Base-by-base conservation (phyloP, 2,329 filamentous ascomycete species). In the Davidsoniella eucalypti region DNA sequence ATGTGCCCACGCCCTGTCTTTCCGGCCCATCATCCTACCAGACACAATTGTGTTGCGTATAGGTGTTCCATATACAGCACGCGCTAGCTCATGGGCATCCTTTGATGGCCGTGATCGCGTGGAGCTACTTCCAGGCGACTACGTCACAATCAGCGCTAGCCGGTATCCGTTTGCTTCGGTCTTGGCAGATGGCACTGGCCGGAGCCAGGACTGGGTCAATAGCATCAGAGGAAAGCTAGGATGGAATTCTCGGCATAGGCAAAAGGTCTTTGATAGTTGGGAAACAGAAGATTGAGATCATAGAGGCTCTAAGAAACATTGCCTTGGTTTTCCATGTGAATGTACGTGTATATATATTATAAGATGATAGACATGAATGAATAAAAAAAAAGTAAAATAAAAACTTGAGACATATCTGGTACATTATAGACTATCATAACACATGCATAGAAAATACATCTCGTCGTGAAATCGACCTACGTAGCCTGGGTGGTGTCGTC, bases 31-130 rank as follows among this genome's bases (percentile, higher is more conserved):
- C 59, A 92, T 96, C 59, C 72, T 96, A 2, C 92, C 92, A 0
- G 92, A 98, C 65, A 95, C 90, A 0, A 94, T 96, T 55, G 90
- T 96, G 1, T 70, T 98, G 53, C 79, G 92, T 37, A 75, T 94
- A 16, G 92, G 90, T 9, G 88, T 96, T n/a, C 92, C 92, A 0
- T 96, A 94, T 63, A 82, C 93, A 63, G 86, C 88, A 7, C 73
- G 92, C 46, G 87, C 87, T 4, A 83, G 79, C 57, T 88, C 84
- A 39, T 98, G 92, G 90, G 92, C 88, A n/a, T 94, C 87, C 64
- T 98, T 98, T 62, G 92, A 98, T 64, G 92, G 92, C 1, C 76
- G 87, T 54, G 87, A 95, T 69, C 78, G 87, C 66, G 67, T 85
- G n/a, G 84, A 92, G 66, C 70, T 92, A 37, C 63, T 67, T 45